A percentile compares a stretch with the other conserved stretches of the same genome.
Conservation (phyloP, 2,329 filamentous ascomycete species). For the Fusarium incarnatum region DNA sequence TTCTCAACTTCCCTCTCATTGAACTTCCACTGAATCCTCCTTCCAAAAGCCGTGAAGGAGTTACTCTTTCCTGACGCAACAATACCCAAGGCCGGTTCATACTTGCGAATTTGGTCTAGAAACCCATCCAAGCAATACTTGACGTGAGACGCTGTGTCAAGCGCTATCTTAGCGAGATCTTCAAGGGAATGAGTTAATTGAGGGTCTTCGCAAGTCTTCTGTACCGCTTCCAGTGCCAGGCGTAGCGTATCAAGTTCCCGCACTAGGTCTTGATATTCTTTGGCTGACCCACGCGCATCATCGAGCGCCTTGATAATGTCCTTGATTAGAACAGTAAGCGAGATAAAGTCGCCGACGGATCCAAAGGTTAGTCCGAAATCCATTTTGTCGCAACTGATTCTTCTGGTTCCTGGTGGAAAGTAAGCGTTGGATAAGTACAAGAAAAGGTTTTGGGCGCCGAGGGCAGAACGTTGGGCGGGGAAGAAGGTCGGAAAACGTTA, state of each 20-base stretch:
- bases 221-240: background rate
- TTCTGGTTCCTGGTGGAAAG: background rate
- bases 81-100: background rate
- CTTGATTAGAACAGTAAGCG: background rate
- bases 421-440: background rate
- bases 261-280: background rate
- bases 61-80: accelerated
- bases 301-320: background rate
- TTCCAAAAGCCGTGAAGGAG: background rate
- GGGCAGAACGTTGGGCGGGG: too few species aligned
- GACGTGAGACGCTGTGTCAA: background rate
- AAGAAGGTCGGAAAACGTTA: background rate
- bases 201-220: background rate
- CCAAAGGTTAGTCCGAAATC: background rate
- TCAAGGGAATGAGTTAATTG: background rate
- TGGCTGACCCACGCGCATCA: background rate
- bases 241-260: background rate
- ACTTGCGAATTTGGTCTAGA: background rate
- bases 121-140: background rate
- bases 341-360: background rate
- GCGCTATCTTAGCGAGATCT: accelerated
- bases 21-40: background rate
- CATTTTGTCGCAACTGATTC: background rate
- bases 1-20: background rate
- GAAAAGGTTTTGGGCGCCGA: background rate